Evolutionary conservation across 2,329 filamentous ascomycete species (phyloP).

Genomic region (Fusarium xylarioides): DNA sequence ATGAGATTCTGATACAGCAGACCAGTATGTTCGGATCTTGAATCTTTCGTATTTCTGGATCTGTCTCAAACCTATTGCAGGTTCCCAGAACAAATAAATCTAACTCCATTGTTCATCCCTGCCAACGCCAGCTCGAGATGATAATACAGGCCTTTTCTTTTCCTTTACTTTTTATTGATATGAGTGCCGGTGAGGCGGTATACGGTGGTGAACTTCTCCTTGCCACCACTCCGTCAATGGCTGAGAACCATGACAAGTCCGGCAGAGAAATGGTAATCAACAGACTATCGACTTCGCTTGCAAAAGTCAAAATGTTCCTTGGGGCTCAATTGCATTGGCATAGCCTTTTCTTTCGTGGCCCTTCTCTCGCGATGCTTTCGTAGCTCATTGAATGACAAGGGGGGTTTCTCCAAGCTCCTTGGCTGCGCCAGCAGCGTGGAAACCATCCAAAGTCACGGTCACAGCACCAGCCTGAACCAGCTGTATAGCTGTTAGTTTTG

Average conservation of each 20-base stretch:
- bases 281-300: constrained; percentile 28
- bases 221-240: not conserved
- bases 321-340: not conserved
- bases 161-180: constrained; percentile 9
- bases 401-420: constrained; percentile 47
- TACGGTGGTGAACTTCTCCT: not conserved
- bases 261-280: constrained; percentile 7
- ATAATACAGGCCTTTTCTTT: constrained; percentile 32
- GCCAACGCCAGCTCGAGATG: constrained; percentile 38
- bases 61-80: constrained; percentile 28
- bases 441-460: constrained; percentile 82
- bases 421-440: constrained; percentile 67
- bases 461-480: constrained; percentile 96
- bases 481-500: constrained; percentile 54
- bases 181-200: not conserved
- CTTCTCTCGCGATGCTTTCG: not conserved
- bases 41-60: constrained; percentile 18
- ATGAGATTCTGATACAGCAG: constrained; percentile 15
- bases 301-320: constrained; percentile 23
- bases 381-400: constrained; percentile 32
- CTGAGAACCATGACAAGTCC: not conserved
- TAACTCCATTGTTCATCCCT: constrained; percentile 35
- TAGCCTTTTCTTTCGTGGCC: not conserved
- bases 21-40: constrained; percentile 18
- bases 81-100: constrained; percentile 17